phyloP scores from a whole-genome alignment of 2,329 filamentous ascomycete species.

The Incumbomyces lentus region DNA sequence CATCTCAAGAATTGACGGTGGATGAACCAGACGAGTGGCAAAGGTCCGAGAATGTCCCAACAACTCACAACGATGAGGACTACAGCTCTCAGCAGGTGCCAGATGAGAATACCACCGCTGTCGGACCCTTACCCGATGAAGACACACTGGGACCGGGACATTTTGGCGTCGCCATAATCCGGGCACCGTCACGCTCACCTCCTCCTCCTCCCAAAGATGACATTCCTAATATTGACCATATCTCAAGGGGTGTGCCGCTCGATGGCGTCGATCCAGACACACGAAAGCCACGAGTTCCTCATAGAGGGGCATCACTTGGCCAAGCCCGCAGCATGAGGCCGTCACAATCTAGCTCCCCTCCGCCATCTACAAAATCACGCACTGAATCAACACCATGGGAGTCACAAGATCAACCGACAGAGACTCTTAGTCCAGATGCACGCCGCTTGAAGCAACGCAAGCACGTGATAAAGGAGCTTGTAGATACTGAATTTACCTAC shows the following conservation, averaged over 20 bases:
- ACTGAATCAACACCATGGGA: conserved; percentile 11
- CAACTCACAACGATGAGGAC: too few relatives aligned
- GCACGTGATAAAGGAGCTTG: conserved; percentile 78
- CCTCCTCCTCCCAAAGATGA: conserved; percentile 15
- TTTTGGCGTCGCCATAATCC: conserved; percentile 11
- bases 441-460: conserved; percentile 70
- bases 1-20: too few relatives aligned
- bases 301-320: conserved; percentile 8
- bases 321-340: conserved; percentile 1
- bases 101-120: background rate
- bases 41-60: too few relatives aligned
- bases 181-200: conserved; percentile 18
- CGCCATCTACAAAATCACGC: conserved; percentile 8
- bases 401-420: background rate
- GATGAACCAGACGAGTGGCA: too few relatives aligned
- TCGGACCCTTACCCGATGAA: background rate
- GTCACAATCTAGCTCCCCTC: conserved; percentile 9
- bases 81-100: background rate
- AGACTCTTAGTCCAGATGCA: conserved; percentile 38
- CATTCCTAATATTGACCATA: conserved; percentile 13
- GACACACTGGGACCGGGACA: conserved; percentile 1
- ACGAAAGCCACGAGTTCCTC: conserved; percentile 8
- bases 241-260: conserved; percentile 1
- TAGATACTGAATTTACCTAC: conserved; percentile 87
- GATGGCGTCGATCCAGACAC: background rate